These are phyloP conservation scores for Phyllosticta citrichinensis DNA, from an alignment of 2,329 filamentous ascomycete genomes.

Conservation along the genomic window DNA sequence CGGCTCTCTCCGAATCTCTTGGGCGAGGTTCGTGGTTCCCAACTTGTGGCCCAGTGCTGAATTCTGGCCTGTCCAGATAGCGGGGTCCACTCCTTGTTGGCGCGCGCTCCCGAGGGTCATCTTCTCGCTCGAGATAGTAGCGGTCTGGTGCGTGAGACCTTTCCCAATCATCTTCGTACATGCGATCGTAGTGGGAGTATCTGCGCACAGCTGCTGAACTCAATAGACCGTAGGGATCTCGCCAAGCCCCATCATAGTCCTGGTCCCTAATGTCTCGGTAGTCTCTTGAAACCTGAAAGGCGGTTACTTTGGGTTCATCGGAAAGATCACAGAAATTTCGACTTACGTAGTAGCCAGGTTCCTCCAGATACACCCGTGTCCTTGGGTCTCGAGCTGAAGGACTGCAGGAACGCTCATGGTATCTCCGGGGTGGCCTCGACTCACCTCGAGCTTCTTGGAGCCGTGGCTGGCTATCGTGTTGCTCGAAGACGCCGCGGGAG, in stretches of 20 bases:
- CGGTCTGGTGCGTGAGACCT: constrained; percentile 15
- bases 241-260: constrained; percentile 16
- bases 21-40: constrained; percentile 17
- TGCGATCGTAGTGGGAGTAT: constrained; percentile 16
- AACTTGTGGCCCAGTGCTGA: constrained; percentile 20
- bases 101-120: constrained; percentile 21
- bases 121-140: constrained; percentile 21
- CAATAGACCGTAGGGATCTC: constrained; percentile 22
- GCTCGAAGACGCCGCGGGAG: neutral
- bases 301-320: constrained; percentile 5
- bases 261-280: constrained; percentile 21
- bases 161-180: constrained; percentile 22
- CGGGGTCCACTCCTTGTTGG: constrained; percentile 19
- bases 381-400: constrained; percentile 18
- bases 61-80: constrained; percentile 18
- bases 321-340: constrained; percentile 10
- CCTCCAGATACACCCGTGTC: constrained; percentile 19
- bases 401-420: constrained; percentile 15
- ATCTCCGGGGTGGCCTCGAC: constrained; percentile 6
- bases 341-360: constrained; percentile 25
- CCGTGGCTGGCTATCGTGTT: constrained; percentile 14
- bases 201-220: constrained; percentile 19
- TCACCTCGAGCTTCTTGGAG: constrained; percentile 15
- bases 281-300: constrained; percentile 20
- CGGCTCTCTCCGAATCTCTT: constrained; percentile 14